Evolutionary conservation across 2,329 filamentous ascomycete genomes (phyloP), one percentile per base, ranked within the genome.

Genomic region (Grosmannia clavigera): DNA sequence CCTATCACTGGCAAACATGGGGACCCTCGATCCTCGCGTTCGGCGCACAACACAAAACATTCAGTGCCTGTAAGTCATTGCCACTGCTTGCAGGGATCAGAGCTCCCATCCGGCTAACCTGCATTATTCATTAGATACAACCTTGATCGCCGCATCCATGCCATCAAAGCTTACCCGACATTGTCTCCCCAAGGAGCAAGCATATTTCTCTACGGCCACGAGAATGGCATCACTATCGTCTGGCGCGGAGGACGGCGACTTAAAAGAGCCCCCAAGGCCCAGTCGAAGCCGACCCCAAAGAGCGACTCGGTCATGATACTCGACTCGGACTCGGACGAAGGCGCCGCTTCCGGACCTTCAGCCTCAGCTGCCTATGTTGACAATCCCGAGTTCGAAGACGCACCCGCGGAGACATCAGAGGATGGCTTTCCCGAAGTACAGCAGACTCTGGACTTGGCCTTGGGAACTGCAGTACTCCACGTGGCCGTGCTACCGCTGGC

Each of bases 181-280:
- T 75, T 77, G 61, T 84, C 83, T 1, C 77, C 82, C 1, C 84
- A 87, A 66, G 83, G 83, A 43, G 83, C 84, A 7, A 82, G 78
- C 2, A 78, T 86, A 66, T 68, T 86, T 31, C 71, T 87, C 53
- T 85, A 85, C 66, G 83, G 81, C 54, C 83, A 86, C 65, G 81
- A 85, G 61, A 82, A 80, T 68, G 84, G 84, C 53, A 70, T 85
- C 51, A 82, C 78, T 3, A 66, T 86, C 46, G 70, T 82, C 29
- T 87, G 84, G 84, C 78, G 82, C 51, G 84, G 84, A 54, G 83
- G 83, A 12, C 77, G 76, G 57, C 75, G 76, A n/a, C 80, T 86
- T 66, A 85, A 83, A 67, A 63, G 73, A 1, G 64, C 70, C 1
- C 70, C 73, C 46, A 74, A 76, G 68, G 19, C 62, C 65, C 1